Evolutionary conservation across 2,329 filamentous ascomycete genomes (phyloP), one percentile per base, ranked within the genome.

Genomic region (Helotiales sp.): DNA sequence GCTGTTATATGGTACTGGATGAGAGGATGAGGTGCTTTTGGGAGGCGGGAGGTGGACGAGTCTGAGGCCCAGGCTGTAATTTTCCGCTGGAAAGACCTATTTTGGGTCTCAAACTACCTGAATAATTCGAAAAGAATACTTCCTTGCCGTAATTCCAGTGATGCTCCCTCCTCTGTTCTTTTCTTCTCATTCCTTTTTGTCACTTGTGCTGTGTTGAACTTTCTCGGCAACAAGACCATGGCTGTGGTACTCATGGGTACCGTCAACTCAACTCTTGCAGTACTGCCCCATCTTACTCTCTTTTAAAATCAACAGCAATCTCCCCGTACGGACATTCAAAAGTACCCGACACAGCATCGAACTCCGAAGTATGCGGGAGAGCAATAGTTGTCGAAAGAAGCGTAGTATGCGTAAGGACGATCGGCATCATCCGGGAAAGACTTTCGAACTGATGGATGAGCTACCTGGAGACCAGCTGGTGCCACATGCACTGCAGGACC

Each of bases 401-500:
- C 15, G 40, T 43, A 43, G 40, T 43, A 43, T 20, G 17, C 40
- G 34, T 40, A 40, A 40, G 34, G 34, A 3, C 34, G 34, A 7
- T 40, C 34, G 34, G 34, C 6, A 40, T 40, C 34, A 40, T 40
- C 34, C 15, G 34, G 75, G 75, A 3, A 55, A 67, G n/a, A 74
- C 73, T 1, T 43, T 76, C 17, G 73, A 77, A 63, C 73, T 76
- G 64, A 75, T 77, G 72, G 74, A 76, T 47, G 70, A 71, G 65
- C 61, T 77, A 2, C 76, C 76, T 59, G 75, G 74, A 22, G 58
- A 61, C 34, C 40, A 50, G 43, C 37, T 61, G 7, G 58, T 61
- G 22, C 58, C 58, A 2, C 57, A 55, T 45, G 58, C 58, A 30
- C 20, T 65, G 17, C 24, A 61, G 17, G 57, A 65, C 30, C 63